A percentile compares a stretch with the other conserved stretches of the same genome.
Conservation (phyloP, 2,329 filamentous ascomycete genomes). For the Colletotrichum cordylinicola region DNA sequence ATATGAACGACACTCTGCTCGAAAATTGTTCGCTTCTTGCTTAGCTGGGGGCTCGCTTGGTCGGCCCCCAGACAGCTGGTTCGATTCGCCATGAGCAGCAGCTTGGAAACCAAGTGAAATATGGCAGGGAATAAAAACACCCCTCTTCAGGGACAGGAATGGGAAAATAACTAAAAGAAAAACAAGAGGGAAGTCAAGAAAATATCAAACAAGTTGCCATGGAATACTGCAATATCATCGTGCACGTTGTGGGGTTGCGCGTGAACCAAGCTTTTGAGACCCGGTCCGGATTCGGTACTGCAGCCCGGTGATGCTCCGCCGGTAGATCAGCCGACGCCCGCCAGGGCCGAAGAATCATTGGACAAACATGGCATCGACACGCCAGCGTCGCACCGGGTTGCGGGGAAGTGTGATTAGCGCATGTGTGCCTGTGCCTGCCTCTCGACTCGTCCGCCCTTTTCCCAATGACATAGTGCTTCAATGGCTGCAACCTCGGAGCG, state of each 20-base stretch:
- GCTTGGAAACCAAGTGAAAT: background rate
- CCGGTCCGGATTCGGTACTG: background rate
- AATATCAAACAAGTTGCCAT: background rate
- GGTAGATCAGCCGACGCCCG: conserved; percentile 19
- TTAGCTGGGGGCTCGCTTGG: background rate
- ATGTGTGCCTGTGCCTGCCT: background rate
- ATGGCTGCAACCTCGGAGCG: background rate
- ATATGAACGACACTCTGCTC: conserved; percentile 13
- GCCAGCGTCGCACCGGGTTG: background rate
- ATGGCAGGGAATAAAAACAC: background rate
- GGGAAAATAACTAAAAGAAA: background rate
- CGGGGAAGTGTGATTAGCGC: background rate
- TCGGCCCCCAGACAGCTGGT: background rate
- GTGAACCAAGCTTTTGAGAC: background rate
- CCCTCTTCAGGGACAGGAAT: background rate
- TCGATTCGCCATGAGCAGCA: background rate
- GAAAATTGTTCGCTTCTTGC: conserved; percentile 2
- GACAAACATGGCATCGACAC: background rate
- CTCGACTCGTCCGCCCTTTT: background rate
- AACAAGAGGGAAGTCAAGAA: background rate
- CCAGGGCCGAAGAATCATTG: background rate
- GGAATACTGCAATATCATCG: background rate
- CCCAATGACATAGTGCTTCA: background rate
- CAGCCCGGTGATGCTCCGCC: background rate
- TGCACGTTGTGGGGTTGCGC: background rate